Percentiles rank a stretch among this genome's conserved stretches.
These are phyloP conservation scores for Aspergillus sparsus DNA, from an alignment of 495 filamentous ascomycete species.

Conservation along the genomic window DNA sequence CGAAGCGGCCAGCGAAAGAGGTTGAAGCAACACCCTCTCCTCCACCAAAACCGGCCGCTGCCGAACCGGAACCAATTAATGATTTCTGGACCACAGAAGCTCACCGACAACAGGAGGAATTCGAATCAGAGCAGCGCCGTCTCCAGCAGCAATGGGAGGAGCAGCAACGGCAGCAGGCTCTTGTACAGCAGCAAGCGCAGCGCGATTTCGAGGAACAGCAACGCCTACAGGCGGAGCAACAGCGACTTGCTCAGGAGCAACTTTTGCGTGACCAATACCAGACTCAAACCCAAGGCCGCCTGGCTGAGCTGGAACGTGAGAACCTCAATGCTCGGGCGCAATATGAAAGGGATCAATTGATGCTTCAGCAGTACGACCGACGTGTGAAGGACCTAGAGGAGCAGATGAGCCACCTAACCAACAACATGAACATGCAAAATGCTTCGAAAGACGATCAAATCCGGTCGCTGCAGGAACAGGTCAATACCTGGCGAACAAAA, in stretches of 20 bases:
- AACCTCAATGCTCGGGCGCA: conserved; percentile 92
- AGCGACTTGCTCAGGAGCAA: conserved; percentile 86
- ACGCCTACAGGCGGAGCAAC: conserved; percentile 81
- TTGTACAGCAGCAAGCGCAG: conserved; percentile 79
- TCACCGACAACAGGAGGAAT: conserved; percentile 85
- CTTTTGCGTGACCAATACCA: conserved; percentile 82
- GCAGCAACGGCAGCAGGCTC: conserved; percentile 75
- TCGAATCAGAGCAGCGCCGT: conserved; percentile 86
- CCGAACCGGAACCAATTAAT: conserved; percentile 89
- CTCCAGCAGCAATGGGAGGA: conserved; percentile 79
- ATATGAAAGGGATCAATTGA: conserved; percentile 93
- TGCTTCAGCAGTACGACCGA: conserved; percentile 95
- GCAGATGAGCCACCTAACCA: conserved; percentile 79
- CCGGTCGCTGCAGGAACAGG: conserved; percentile 84
- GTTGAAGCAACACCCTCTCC: conserved; percentile 60
- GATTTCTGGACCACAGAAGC: conserved; percentile 98
- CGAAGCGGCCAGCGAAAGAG: conserved; percentile 72
- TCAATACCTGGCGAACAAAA: conserved; percentile 95
- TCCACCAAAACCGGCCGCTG: conserved; percentile 63
- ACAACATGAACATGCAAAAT: conserved; percentile 81
- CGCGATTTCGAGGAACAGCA: conserved; percentile 95
- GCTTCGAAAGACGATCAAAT: conserved; percentile 94
- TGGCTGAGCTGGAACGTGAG: conserved; percentile 92
- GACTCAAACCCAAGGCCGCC: conserved; percentile 86
- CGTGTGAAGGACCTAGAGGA: conserved; percentile 89